Evolutionary conservation across 2,329 filamentous ascomycete species (phyloP).

Genomic region (Diplodia sapinea): DNA sequence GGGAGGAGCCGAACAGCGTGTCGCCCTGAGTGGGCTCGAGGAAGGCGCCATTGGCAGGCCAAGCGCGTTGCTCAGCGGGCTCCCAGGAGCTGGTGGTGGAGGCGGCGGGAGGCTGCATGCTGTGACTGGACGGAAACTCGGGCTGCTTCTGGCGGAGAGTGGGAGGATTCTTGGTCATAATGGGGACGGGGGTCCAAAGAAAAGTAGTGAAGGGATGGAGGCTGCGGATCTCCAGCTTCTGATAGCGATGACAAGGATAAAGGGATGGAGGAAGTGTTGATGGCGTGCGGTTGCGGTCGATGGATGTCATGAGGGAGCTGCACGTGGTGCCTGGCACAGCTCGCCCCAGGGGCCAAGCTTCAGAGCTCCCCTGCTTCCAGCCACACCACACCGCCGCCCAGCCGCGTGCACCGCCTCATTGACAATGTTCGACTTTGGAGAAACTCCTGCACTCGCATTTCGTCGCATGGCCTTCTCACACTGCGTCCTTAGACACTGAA

Average conservation of each 20-base stretch:
- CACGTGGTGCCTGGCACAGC: slow-evolving; percentile 28
- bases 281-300: slow-evolving; percentile 7
- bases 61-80: slow-evolving; percentile 1
- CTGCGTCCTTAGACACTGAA: no score
- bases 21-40: slow-evolving; percentile 30
- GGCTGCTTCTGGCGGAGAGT: slow-evolving; percentile 43
- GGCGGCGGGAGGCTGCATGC: slow-evolving; percentile 38
- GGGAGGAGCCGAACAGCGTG: slow-evolving; percentile 34
- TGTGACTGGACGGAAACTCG: slow-evolving; percentile 38
- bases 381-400: neutral
- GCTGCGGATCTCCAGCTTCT: neutral
- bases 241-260: neutral
- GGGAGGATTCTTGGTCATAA: slow-evolving; percentile 49
- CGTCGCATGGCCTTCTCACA: no score
- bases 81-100: slow-evolving; percentile 7
- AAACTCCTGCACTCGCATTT: no score
- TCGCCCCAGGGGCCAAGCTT: slow-evolving; percentile 19
- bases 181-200: slow-evolving; percentile 11
- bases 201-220: neutral
- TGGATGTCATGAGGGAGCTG: slow-evolving; percentile 28
- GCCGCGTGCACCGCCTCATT: neutral
- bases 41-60: slow-evolving; percentile 35
- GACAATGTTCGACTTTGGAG: neutral
- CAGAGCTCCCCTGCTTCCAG: slow-evolving; percentile 25
- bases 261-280: slow-evolving; percentile 10